These are phyloP conservation scores for Boehmeria nivea DNA, from an alignment of 306 rosid genomes.

Conservation along the genomic window DNA sequence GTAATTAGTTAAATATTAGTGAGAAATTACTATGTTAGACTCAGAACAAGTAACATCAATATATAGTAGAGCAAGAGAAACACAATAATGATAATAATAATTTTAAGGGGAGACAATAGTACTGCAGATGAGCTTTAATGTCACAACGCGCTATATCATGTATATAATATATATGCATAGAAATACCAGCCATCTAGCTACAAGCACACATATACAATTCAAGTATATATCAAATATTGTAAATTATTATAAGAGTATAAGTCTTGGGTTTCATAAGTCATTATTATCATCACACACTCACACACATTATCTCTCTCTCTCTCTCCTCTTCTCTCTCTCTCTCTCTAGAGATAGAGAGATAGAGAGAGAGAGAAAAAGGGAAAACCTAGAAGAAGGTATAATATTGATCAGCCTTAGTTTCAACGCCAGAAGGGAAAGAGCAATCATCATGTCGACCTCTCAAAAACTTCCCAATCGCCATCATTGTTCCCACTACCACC, in stretches of 20 bases:
- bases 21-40: too few relatives aligned
- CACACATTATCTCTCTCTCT: constrained; percentile 18
- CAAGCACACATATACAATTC: too few relatives aligned
- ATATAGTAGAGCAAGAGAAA: too few relatives aligned
- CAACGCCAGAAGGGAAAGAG: constrained; percentile 34
- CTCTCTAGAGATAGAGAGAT: constrained; percentile 14
- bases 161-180: neutral
- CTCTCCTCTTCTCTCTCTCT: constrained; percentile 17
- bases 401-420: constrained; percentile 22
- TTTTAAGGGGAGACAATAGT: too few relatives aligned
- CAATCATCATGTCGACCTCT: constrained; percentile 51
- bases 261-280: constrained; percentile 18
- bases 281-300: constrained; percentile 21
- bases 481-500: constrained; percentile 55
- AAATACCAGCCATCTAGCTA: neutral
- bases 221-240: too few relatives aligned
- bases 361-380: constrained; percentile 2
- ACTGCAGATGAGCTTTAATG: too few relatives aligned
- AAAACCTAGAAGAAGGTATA: constrained; percentile 22
- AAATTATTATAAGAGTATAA: neutral
- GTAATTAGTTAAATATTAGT: too few relatives aligned
- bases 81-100: too few relatives aligned
- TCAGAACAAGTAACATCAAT: too few relatives aligned
- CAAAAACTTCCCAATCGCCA: constrained; percentile 50
- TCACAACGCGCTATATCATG: neutral